These are phyloP conservation scores for Cryphonectria nitschkei DNA, from an alignment of 2,329 filamentous ascomycete genomes.

Conservation along the genomic window DNA sequence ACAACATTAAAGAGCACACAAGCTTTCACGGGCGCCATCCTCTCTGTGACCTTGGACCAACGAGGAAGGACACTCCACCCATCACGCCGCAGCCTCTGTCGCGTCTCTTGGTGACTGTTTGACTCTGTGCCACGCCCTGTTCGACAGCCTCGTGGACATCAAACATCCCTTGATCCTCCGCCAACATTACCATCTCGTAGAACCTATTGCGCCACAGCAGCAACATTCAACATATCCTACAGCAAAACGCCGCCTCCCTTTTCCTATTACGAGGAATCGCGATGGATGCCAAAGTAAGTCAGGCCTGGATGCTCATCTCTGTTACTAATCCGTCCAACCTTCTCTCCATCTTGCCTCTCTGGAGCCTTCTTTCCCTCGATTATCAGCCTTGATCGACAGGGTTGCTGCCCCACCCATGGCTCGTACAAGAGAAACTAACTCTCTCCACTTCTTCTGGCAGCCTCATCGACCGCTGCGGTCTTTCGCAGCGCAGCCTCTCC, in stretches of 20 bases:
- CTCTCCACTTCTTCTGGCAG: slow-evolving; percentile 48
- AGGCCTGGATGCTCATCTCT: slow-evolving; percentile 14
- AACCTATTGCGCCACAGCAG: slow-evolving; percentile 28
- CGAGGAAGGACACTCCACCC: background rate
- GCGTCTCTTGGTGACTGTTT: slow-evolving; percentile 13
- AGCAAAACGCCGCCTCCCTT: background rate
- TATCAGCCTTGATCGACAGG: slow-evolving; percentile 6
- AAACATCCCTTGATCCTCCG: background rate
- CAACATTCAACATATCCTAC: slow-evolving; percentile 28
- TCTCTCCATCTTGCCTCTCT: background rate
- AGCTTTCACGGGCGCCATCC: slow-evolving; percentile 8
- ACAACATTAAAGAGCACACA: slow-evolving; percentile 7
- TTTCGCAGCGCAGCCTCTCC: slow-evolving; percentile 40
- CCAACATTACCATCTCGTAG: slow-evolving; percentile 19
- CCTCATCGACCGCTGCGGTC: slow-evolving; percentile 68
- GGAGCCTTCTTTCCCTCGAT: background rate
- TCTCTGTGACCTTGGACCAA: background rate
- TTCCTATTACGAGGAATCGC: slow-evolving; percentile 17
- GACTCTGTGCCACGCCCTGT: slow-evolving; percentile 9
- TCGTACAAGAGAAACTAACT: slow-evolving; percentile 19
- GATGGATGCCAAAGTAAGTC: slow-evolving; percentile 49
- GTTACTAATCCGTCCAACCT: background rate
- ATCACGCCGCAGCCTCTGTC: slow-evolving; percentile 1
- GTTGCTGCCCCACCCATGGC: slow-evolving; percentile 9
- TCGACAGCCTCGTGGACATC: slow-evolving; percentile 2